Percentiles rank a stretch among this genome's conserved stretches.
These are phyloP conservation scores for Narthecium ossifragum DNA, from an alignment of 106 monocot species.

Conservation along the genomic window DNA sequence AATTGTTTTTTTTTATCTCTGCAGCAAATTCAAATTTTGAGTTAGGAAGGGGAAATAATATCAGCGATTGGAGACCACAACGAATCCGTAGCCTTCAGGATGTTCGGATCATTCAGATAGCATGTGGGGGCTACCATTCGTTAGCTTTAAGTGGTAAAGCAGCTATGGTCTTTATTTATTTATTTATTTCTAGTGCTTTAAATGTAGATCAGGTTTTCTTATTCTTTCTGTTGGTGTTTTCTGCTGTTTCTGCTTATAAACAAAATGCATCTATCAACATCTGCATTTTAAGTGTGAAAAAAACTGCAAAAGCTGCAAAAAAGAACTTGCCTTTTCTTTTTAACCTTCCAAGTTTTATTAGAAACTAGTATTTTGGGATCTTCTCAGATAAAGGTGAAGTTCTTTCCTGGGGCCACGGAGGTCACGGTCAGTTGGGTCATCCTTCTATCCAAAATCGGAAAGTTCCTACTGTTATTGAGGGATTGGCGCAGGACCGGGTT, in stretches of 20 bases:
- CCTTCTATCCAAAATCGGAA: constrained; percentile 51
- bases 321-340: too few species aligned
- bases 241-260: too few species aligned
- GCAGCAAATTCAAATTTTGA: constrained; percentile 96
- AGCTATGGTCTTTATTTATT: neutral
- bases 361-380: neutral
- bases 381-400: constrained; percentile 69
- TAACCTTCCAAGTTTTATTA: too few species aligned
- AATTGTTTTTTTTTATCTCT: constrained; percentile 15
- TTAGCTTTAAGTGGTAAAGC: constrained; percentile 82
- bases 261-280: too few species aligned
- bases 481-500: constrained; percentile 50
- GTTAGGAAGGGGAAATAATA: constrained; percentile 78
- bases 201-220: too few species aligned
- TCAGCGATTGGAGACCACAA: constrained; percentile 80
- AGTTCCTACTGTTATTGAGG: constrained; percentile 52
- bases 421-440: constrained; percentile 96
- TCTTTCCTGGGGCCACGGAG: constrained; percentile 97
- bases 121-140: constrained; percentile 91
- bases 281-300: too few species aligned
- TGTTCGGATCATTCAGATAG: constrained; percentile 56
- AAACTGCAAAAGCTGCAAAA: too few species aligned
- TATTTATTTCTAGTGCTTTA: neutral
- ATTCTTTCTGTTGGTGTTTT: too few species aligned
- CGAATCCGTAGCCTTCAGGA: constrained; percentile 49